phyloP scores from a whole-genome alignment of 2,329 filamentous ascomycete genomes.

The Hymenoscyphus linearis region DNA sequence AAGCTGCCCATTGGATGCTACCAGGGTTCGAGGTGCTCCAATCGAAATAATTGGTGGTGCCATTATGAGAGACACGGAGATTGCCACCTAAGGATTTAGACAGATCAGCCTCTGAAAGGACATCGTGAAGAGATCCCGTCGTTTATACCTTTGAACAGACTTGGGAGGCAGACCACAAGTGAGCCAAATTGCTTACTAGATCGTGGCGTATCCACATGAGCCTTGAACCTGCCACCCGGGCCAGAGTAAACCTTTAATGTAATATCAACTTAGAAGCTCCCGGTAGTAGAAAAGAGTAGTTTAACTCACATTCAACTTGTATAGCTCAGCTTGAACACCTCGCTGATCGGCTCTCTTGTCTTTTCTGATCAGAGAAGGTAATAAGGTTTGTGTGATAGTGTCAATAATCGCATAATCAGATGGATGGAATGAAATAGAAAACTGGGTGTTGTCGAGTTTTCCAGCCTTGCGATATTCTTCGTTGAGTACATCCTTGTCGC shows the following conservation, averaged over 20 bases:
- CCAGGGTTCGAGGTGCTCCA: slow-evolving; percentile 1
- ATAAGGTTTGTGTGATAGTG: neutral
- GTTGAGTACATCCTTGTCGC: slow-evolving; percentile 44
- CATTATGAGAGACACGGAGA: slow-evolving; percentile 5
- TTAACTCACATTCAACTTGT: slow-evolving; percentile 12
- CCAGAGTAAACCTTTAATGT: slow-evolving; percentile 42
- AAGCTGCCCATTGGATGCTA: slow-evolving; percentile 43
- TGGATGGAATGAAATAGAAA: slow-evolving; percentile 46
- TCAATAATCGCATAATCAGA: slow-evolving; percentile 31
- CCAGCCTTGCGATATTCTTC: slow-evolving; percentile 47
- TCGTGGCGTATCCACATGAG: slow-evolving; percentile 49
- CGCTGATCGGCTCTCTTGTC: slow-evolving; percentile 3
- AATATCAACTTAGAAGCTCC: neutral
- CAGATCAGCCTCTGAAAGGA: neutral
- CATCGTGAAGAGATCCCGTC: neutral
- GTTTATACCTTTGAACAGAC: slow-evolving; percentile 26
- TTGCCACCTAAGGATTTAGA: neutral
- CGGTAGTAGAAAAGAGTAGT: neutral
- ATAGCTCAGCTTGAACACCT: slow-evolving; percentile 8
- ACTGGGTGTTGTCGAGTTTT: slow-evolving; percentile 41
- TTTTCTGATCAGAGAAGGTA: neutral
- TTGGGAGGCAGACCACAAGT: slow-evolving; percentile 44
- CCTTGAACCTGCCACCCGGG: slow-evolving; percentile 46
- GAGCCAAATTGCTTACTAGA: slow-evolving; percentile 44
- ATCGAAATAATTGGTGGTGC: slow-evolving; percentile 1